A percentile compares a stretch with the other conserved stretches of the same genome.
phyloP scores from a whole-genome alignment of 441 rosid genomes.

The Omphalea diandra region DNA sequence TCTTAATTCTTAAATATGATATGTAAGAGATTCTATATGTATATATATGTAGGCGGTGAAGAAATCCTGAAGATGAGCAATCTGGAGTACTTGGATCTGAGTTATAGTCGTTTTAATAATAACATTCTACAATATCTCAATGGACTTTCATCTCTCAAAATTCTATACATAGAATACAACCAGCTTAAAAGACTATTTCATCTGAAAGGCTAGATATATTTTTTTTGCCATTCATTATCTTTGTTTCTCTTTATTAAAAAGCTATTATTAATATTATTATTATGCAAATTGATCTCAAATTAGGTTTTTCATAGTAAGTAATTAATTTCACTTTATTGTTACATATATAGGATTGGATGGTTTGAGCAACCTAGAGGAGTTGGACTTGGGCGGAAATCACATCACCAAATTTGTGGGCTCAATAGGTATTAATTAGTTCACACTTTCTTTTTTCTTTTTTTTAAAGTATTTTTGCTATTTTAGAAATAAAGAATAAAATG shows the following conservation, averaged over 20 bases:
- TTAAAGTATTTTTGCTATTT: too few species aligned
- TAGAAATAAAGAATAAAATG: too few species aligned
- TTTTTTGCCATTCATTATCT: not conserved
- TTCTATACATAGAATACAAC: not conserved
- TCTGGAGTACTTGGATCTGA: not conserved
- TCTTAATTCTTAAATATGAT: too few species aligned
- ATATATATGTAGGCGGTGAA: conserved; percentile 2
- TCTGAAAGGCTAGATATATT: conserved; percentile 18
- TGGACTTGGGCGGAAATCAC: not conserved
- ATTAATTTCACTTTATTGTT: not conserved
- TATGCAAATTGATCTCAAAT: too few species aligned
- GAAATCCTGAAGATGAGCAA: not conserved
- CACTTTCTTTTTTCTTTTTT: too few species aligned
- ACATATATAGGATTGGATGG: not conserved
- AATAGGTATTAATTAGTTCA: too few species aligned
- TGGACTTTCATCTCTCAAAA: conserved; percentile 9
- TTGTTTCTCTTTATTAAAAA: too few species aligned
- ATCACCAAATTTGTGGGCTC: not conserved
- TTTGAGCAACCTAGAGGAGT: conserved; percentile 5
- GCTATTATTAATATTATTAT: too few species aligned
- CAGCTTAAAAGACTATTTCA: conserved; percentile 2
- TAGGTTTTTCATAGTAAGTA: not conserved
- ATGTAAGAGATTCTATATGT: too few species aligned
- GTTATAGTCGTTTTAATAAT: not conserved
- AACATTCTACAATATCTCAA: not conserved